Base-by-base conservation (phyloP, 2,329 filamentous ascomycete genomes). In the Aspergillus brunneoviolaceus region DNA sequence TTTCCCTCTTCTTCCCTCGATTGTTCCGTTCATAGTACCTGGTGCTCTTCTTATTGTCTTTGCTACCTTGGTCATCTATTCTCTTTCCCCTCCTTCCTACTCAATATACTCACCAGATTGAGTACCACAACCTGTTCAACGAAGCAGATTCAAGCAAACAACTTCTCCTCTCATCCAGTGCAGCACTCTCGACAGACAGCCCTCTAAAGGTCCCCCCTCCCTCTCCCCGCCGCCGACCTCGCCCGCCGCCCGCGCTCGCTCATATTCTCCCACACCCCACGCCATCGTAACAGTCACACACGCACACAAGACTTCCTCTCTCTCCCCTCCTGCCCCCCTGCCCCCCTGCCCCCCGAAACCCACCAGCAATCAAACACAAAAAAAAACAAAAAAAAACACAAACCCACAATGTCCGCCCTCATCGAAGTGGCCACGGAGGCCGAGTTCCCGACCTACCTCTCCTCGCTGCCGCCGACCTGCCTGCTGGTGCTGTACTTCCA, bases 401-500 rank as follows among this genome's bases (percentile, higher is more conserved):
- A 42, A 47, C 53, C 39, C 60, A 80, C 67, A 63, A 93, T 93
- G 89, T 91, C 89, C 66, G 87, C 85, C 60, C 86, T 97, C 71
- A 85, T 84, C 65, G 90, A 96, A 71, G 89, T 97, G 77, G 84
- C 86, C 68, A 87, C 85, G 69, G 86, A 92, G 70, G 80, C 84
- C 67, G 87, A 87, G 69, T 97, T 95, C 87, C 82, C 87, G 66
- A 79, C 85, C 66, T 84, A 89, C 72, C 81, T 91, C 63, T 81
- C 83, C 63, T 82, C 86, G 48, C 82, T 93, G 14, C 85, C 90
- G 11, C 73, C 88, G 2, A 84, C 87, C 16, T 86, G 90, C 16
- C 86, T 97, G 61, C 83, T 94, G 64, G 84, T 97, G 72, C 86
- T 96, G 73, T 97, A 93, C 75, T 99, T 99, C 83, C 90, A 98